Base-by-base conservation (phyloP, 2,329 filamentous ascomycete genomes). In the Pseudogymnoascus sp. region DNA sequence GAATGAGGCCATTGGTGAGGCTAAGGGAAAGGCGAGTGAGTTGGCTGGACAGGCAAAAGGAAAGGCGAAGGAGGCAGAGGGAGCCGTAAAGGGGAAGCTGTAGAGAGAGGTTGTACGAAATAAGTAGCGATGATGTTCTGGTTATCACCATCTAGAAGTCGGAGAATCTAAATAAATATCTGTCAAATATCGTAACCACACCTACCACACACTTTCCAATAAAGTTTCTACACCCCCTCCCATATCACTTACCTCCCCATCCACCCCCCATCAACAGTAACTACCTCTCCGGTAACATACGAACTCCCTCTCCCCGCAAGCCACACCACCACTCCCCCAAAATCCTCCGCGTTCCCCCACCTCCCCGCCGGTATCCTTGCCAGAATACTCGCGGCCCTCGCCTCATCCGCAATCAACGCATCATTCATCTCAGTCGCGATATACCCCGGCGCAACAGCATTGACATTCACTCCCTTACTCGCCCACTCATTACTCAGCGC, bases 401-500 rank as follows among this genome's bases (percentile, higher is more conserved):
- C 82, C 68, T 82, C 74, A 73, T 96, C 86, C 58, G 86, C 82
- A 43, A 96, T 83, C 69, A 97, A 75, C 2, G 91, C 91, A 66
- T 80, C 82, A 72, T 96, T 97, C 92, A 96, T 96, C 63, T 96
- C 91, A n/a, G 91, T 96, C 58, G 83, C 89, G 68, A 96, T 90
- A 74, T 96, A 96, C 0, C 91, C 91, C 0, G 91, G 91, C 2
- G 91, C 91, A 70, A 96, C 90, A 6, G 88, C 90, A 73, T 96
- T 96, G 39, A 96, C 91, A 1, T 82, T 90, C 64, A 96, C 81
- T 2, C 91, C 91, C 69, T 85, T 82, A n/a, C 78, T 74, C 0
- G 86, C 84, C 91, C 91, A 96, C 76, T 95, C 90, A 71, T 96
- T 96, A 53, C 86, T 85, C 62, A 96, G 79, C 25, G 87, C 87